Percentiles rank a stretch among this genome's conserved stretches.
These are phyloP conservation scores for Sphaerulina musiva DNA, from an alignment of 2,329 filamentous ascomycete genomes.

Conservation along the genomic window DNA sequence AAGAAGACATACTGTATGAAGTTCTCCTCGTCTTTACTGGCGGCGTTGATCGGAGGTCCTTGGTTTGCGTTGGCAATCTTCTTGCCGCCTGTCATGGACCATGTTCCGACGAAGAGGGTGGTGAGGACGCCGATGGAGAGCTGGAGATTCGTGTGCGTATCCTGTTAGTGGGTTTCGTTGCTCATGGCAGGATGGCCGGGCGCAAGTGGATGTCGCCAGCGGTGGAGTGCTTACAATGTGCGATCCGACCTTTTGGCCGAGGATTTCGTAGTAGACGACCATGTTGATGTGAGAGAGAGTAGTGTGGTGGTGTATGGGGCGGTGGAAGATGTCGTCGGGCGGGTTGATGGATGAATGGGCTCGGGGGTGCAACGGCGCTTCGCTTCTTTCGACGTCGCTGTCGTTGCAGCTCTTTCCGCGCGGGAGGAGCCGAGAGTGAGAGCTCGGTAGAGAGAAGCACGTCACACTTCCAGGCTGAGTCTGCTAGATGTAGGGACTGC, in stretches of 20 bases:
- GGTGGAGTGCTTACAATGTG: conserved; percentile 42
- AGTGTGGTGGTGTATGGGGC: conserved; percentile 6
- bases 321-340: conserved; percentile 4
- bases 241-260: conserved; percentile 49
- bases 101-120: conserved; percentile 43
- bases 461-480: background rate
- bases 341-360: conserved; percentile 4
- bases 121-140: conserved; percentile 55
- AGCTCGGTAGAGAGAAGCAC: background rate
- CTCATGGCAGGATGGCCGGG: background rate
- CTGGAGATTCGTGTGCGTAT: conserved; percentile 33
- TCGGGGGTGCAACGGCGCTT: too few relatives aligned
- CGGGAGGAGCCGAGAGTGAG: conserved; percentile 1
- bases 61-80: conserved; percentile 43
- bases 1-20: conserved; percentile 56
- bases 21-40: conserved; percentile 61
- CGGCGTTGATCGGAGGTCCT: conserved; percentile 56
- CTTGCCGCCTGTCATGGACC: conserved; percentile 42
- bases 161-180: background rate
- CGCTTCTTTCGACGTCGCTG: conserved; percentile 7
- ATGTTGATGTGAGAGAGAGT: conserved; percentile 30
- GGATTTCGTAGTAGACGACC: conserved; percentile 48
- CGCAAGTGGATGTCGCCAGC: background rate
- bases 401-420: conserved; percentile 8
- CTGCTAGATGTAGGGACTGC: too few relatives aligned